phyloP scores from a whole-genome alignment of 176 grass and related monocot genomes.

The Eleusine indica region DNA sequence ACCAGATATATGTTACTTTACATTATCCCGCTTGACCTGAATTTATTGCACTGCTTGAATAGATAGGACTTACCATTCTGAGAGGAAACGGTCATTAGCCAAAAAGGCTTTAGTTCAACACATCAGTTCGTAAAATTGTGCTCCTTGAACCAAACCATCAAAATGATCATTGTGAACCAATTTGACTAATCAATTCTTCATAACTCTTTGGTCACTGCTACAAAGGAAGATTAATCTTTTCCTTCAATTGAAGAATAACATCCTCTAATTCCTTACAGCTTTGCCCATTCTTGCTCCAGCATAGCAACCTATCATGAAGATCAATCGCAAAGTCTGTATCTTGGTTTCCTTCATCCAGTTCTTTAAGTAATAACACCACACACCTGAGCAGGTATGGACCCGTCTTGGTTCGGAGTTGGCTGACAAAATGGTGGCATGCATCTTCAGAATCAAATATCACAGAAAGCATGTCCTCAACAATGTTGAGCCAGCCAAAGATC shows the following conservation, averaged over 20 bases:
- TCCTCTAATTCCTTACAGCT: constrained; percentile 63
- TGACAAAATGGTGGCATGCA: constrained; percentile 49
- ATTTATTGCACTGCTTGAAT: constrained; percentile 23
- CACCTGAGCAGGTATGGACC: constrained; percentile 62
- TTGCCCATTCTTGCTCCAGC: constrained; percentile 56
- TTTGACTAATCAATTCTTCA: constrained; percentile 1
- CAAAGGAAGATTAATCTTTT: constrained; percentile 1
- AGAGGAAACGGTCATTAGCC: not conserved
- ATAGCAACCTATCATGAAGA: constrained; percentile 62
- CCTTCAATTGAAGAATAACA: constrained; percentile 48
- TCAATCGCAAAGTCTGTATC: constrained; percentile 52
- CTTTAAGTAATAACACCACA: constrained; percentile 50
- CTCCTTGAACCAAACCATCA: not conserved
- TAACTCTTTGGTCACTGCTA: constrained; percentile 16
- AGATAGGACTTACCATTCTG: constrained; percentile 18
- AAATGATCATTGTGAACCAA: not conserved
- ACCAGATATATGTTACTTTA: constrained; percentile 32
- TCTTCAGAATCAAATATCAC: constrained; percentile 68
- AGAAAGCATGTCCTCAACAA: constrained; percentile 64
- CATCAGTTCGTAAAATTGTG: constrained; percentile 1
- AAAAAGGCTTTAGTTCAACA: constrained; percentile 20
- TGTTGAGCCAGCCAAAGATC: constrained; percentile 67
- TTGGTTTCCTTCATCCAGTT: constrained; percentile 29
- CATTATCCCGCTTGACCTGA: constrained; percentile 32
- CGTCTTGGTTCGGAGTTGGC: constrained; percentile 58